Evolutionary conservation across 257 asterid species (phyloP).

Genomic region (Asclepias syriaca): DNA sequence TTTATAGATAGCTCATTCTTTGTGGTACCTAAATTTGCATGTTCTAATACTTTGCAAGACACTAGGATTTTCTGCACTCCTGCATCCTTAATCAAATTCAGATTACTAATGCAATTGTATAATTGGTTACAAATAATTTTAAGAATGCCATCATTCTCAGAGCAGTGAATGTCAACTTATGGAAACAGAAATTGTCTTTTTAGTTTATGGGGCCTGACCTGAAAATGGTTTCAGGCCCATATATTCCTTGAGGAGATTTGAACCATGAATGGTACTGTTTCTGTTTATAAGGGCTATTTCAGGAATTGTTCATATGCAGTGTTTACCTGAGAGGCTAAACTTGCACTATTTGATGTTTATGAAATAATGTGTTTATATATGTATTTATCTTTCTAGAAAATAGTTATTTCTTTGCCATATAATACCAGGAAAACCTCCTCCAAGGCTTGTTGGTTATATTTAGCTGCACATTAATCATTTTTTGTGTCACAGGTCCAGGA

Average conservation of each 20-base stretch:
- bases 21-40: not conserved
- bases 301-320: not conserved
- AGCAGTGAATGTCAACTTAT: not conserved
- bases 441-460: not conserved
- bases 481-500: slow-evolving; percentile 64
- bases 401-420: not conserved
- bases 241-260: not conserved
- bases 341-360: not conserved
- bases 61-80: not conserved
- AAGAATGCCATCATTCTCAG: not conserved
- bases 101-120: not conserved
- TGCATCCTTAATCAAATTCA: not conserved
- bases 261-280: not conserved
- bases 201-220: not conserved
- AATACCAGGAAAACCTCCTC: not conserved
- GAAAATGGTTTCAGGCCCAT: not conserved
- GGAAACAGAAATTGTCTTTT: not conserved
- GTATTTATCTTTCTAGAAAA: not conserved
- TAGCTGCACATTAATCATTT: slow-evolving; percentile 1
- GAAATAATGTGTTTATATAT: not conserved
- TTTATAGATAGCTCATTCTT: not conserved
- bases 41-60: not conserved
- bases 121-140: not conserved
- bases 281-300: not conserved
- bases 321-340: not conserved